Percentiles rank a stretch among this genome's conserved stretches.
These are phyloP conservation scores for Punica granatum DNA, from an alignment of 345 rosid genomes.

Conservation along the genomic window DNA sequence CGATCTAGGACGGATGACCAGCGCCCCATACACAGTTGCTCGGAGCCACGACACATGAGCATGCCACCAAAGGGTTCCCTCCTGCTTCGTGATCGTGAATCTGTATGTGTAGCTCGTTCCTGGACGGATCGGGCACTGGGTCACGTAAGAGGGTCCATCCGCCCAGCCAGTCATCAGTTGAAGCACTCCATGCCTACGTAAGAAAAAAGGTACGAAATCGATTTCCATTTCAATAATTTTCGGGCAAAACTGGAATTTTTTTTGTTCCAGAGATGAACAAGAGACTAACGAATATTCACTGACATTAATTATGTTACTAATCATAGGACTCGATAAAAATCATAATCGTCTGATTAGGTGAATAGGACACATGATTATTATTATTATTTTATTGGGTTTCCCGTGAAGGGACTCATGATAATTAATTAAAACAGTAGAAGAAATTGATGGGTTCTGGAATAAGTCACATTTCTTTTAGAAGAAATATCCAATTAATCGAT, in stretches of 20 bases:
- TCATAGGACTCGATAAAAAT: too few relatives aligned
- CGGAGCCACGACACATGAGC: constrained; percentile 69
- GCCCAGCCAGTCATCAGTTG: constrained; percentile 68
- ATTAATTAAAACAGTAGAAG: too few relatives aligned
- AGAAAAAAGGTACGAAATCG: neutral
- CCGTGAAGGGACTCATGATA: too few relatives aligned
- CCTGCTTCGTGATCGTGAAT: constrained; percentile 54
- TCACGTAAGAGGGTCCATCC: constrained; percentile 70
- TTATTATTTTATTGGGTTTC: too few relatives aligned
- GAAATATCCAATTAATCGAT: neutral
- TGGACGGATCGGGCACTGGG: constrained; percentile 77
- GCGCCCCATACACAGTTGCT: constrained; percentile 81
- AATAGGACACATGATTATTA: too few relatives aligned
- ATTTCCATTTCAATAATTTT: too few relatives aligned
- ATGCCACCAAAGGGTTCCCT: constrained; percentile 97
- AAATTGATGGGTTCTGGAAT: neutral
- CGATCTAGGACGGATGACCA: constrained; percentile 57
- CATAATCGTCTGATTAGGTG: too few relatives aligned
- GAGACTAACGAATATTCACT: too few relatives aligned
- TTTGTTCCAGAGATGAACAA: too few relatives aligned
- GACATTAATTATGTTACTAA: too few relatives aligned
- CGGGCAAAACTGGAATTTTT: too few relatives aligned
- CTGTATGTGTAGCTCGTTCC: constrained; percentile 55
- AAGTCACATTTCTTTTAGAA: neutral
- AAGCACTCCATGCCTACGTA: constrained; percentile 71